A percentile compares a stretch with the other conserved stretches of the same genome.
Conservation (phyloP, 257 asterid species). For the Paulownia fortunei region DNA sequence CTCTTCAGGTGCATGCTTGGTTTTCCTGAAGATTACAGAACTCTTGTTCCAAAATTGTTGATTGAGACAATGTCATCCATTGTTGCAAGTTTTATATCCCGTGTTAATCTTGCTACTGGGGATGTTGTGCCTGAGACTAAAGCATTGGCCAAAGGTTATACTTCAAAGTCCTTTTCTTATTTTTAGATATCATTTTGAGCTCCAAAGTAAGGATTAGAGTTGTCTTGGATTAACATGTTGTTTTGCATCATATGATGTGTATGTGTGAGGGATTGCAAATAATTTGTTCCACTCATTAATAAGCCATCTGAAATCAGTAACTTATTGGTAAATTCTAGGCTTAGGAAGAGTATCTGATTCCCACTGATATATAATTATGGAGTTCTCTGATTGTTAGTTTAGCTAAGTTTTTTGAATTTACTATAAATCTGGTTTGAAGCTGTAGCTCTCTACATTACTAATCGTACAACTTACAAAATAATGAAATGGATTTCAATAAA, state of each 20-base stretch:
- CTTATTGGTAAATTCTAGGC: not conserved
- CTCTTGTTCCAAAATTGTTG: conserved; percentile 84
- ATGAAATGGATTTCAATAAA: not conserved
- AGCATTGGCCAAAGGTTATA: conserved; percentile 82
- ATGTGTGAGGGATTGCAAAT: conserved; percentile 1
- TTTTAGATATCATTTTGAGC: conserved; percentile 22
- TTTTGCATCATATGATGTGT: not conserved
- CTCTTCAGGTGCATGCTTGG: conserved; percentile 86
- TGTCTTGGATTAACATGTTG: not conserved
- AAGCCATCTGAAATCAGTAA: not conserved
- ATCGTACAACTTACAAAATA: not conserved
- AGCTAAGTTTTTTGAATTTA: not conserved
- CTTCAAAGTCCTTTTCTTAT: conserved; percentile 5
- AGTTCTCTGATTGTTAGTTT: conserved; percentile 1
- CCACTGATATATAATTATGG: not conserved
- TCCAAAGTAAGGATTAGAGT: conserved; percentile 15
- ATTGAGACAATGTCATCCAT: conserved; percentile 77
- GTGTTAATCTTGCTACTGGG: conserved; percentile 88
- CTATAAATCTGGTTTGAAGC: not conserved
- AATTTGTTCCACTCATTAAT: conserved; percentile 3
- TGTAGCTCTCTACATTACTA: not conserved
- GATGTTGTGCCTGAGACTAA: conserved; percentile 93
- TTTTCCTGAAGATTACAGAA: conserved; percentile 90
- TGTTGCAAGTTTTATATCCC: conserved; percentile 78
- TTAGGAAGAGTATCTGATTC: not conserved